Conservation (phyloP, 1,284 basidiomycete species). For the Exobasidium cylindrosporum region DNA sequence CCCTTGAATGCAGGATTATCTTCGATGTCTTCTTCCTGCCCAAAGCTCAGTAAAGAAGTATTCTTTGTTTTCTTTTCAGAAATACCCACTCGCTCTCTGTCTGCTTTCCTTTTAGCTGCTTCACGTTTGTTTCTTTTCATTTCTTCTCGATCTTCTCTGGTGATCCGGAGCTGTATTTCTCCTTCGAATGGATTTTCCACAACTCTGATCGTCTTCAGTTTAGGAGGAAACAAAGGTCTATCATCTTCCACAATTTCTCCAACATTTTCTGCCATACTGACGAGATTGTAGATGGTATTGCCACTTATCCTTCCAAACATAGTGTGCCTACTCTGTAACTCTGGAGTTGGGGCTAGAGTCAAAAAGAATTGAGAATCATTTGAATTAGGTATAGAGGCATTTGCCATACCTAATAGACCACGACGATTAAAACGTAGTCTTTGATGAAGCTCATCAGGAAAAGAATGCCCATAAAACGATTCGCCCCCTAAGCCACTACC, state of each 20-base stretch:
- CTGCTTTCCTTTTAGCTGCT: slow-evolving; percentile 57
- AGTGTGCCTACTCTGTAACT: slow-evolving; percentile 50
- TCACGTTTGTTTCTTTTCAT: slow-evolving; percentile 76
- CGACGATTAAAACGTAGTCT: slow-evolving; percentile 76
- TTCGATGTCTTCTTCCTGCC: slow-evolving; percentile 33
- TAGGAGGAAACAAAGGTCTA: slow-evolving; percentile 83
- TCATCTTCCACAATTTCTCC: slow-evolving; percentile 64
- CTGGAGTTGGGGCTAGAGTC: slow-evolving; percentile 46
- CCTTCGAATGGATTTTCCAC: slow-evolving; percentile 82
- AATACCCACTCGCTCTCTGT: slow-evolving; percentile 14
- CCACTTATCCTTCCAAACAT: slow-evolving; percentile 44
- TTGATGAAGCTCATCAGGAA: slow-evolving; percentile 90
- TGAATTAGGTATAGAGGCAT: slow-evolving; percentile 64
- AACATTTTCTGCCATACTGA: slow-evolving; percentile 76
- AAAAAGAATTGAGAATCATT: slow-evolving; percentile 57
- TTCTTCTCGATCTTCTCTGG: slow-evolving; percentile 78
- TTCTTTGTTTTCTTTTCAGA: slow-evolving; percentile 21
- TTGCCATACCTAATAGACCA: slow-evolving; percentile 91
- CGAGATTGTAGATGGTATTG: slow-evolving; percentile 56
- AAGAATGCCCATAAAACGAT: slow-evolving; percentile 65
- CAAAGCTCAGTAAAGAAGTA: slow-evolving; percentile 42
- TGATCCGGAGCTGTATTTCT: slow-evolving; percentile 94
- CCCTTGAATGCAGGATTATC: slow-evolving; percentile 21
- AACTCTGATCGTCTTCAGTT: slow-evolving; percentile 77
- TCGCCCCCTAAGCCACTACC: slow-evolving; percentile 81